A percentile compares a stretch with the other conserved stretches of the same genome.
Evolutionary conservation across 352 stramenopile species (phyloP).

Genomic region (Aphanomyces cochlioides): DNA sequence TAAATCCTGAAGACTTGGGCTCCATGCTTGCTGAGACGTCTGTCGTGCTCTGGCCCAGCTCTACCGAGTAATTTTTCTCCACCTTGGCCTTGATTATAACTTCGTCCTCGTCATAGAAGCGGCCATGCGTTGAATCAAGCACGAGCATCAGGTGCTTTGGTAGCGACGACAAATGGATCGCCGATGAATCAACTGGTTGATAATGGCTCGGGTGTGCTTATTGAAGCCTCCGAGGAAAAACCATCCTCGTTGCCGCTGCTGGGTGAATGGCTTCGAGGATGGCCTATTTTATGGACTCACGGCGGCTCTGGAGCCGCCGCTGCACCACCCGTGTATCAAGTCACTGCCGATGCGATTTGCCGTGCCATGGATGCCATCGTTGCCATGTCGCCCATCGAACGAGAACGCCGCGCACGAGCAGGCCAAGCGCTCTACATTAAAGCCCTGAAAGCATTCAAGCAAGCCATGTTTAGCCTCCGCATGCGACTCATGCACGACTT

Average conservation of each 20-base stretch:
- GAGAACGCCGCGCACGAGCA: conserved; percentile 35
- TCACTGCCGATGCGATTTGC: conserved; percentile 41
- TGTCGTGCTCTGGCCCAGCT: conserved; percentile 35
- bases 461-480: neutral
- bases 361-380: conserved; percentile 41
- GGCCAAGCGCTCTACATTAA: conserved; percentile 26
- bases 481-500: neutral
- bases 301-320: conserved; percentile 23
- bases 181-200: conserved; percentile 84
- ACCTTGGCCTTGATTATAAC: conserved; percentile 32
- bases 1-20: neutral
- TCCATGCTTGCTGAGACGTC: neutral
- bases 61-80: conserved; percentile 33
- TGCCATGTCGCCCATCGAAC: conserved; percentile 36
- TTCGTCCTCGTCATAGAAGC: neutral
- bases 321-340: conserved; percentile 35
- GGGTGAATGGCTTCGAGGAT: conserved; percentile 79
- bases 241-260: no score
- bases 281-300: conserved; percentile 61
- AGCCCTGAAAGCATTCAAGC: neutral
- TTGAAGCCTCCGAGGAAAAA: conserved; percentile 32
- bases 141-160: conserved; percentile 63
- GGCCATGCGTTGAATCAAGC: conserved; percentile 82
- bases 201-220: conserved; percentile 58
- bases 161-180: conserved; percentile 68